phyloP scores from a whole-genome alignment of 148 eudicot genomes.

The Simmondsia chinensis region DNA sequence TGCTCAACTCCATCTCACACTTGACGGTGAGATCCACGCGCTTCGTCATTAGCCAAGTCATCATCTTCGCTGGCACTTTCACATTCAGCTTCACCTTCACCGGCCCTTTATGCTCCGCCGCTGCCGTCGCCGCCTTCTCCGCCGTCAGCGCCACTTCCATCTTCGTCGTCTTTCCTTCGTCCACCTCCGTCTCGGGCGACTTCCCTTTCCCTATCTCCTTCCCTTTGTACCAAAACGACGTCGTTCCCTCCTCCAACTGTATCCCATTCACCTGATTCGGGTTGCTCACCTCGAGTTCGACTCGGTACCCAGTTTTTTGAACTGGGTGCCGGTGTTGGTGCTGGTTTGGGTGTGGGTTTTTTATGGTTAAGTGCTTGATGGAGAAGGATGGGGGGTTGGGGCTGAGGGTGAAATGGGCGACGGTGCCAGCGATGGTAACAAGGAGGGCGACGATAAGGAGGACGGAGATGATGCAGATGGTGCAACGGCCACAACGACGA shows the following conservation, averaged over 20 bases:
- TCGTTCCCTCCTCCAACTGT: constrained; percentile 18
- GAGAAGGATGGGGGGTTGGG: constrained; percentile 38
- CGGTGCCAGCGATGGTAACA: constrained; percentile 4
- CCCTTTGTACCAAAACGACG: constrained; percentile 15
- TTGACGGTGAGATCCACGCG: constrained; percentile 11
- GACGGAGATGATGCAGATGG: constrained; percentile 7
- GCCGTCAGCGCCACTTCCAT: constrained; percentile 14
- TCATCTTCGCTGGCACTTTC: constrained; percentile 25
- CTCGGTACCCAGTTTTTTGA: constrained; percentile 3
- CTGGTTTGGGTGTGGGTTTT: constrained; percentile 1
- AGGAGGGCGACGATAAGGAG: constrained; percentile 12
- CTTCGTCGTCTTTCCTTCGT: constrained; percentile 9
- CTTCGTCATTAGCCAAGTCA: constrained; percentile 24
- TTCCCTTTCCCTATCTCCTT: constrained; percentile 33
- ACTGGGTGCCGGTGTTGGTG: not conserved
- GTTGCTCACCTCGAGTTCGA: constrained; percentile 23
- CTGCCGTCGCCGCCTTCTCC: constrained; percentile 4
- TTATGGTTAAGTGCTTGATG: constrained; percentile 18
- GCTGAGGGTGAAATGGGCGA: constrained; percentile 17
- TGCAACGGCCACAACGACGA: not conserved
- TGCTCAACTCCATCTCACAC: constrained; percentile 39
- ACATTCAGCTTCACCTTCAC: constrained; percentile 14
- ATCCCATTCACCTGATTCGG: constrained; percentile 32
- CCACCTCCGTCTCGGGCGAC: constrained; percentile 15
- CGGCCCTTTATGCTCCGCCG: constrained; percentile 3